A percentile compares a stretch with the other conserved stretches of the same genome.
phyloP scores from a whole-genome alignment of 306 rosid genomes.

The Prunus davidiana region DNA sequence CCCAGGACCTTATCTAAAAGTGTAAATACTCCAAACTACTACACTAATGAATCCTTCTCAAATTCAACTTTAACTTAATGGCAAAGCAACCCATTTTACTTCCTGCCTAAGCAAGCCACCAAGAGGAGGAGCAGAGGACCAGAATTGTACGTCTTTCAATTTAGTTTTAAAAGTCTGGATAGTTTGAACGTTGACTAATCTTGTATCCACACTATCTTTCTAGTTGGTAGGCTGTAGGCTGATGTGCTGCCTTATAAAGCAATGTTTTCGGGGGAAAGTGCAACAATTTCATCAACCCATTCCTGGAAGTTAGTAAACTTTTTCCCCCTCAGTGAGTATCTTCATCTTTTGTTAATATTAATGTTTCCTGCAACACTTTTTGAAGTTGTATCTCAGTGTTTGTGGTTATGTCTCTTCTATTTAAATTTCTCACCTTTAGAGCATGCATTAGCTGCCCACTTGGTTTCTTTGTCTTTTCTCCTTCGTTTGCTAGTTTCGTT shows the following conservation, averaged over 20 bases:
- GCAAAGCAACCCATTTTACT: not conserved
- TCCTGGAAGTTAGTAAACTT: not conserved
- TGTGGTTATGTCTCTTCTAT: not conserved
- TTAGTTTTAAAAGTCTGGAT: not conserved
- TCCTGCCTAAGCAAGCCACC: not conserved
- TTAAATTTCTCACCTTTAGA: not conserved
- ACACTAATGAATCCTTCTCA: too few relatives aligned
- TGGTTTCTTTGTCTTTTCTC: not conserved
- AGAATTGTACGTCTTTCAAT: not conserved
- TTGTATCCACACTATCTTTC: not conserved
- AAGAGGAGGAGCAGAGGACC: not conserved
- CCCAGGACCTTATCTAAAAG: accelerated
- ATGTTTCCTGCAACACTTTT: not conserved
- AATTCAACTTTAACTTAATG: too few relatives aligned
- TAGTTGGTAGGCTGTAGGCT: not conserved
- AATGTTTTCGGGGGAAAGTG: not conserved
- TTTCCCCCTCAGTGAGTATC: not conserved
- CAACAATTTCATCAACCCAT: not conserved
- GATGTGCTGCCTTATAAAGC: not conserved
- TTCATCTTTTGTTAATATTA: not conserved
- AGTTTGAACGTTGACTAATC: not conserved
- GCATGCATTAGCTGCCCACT: not conserved
- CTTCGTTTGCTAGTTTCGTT: not conserved
- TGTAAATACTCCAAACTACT: too few relatives aligned
- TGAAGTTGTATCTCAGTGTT: not conserved